These are phyloP conservation scores for Serendipita vermifera DNA, from an alignment of 768 basidiomycete species.

Conservation along the genomic window DNA sequence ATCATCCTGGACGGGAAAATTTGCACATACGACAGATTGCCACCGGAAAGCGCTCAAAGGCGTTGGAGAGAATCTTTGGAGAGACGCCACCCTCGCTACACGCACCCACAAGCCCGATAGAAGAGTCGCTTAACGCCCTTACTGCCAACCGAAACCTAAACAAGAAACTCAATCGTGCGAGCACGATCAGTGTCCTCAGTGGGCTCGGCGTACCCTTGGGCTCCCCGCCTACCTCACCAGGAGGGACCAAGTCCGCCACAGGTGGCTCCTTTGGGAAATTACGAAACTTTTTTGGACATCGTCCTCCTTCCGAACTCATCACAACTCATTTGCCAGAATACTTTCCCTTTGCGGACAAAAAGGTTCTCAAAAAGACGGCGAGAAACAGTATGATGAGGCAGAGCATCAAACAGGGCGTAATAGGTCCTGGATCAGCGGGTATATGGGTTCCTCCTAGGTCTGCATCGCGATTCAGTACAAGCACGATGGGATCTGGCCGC, in stretches of 20 bases:
- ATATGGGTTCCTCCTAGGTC: slow-evolving; percentile 25
- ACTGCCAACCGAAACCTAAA: slow-evolving; percentile 6
- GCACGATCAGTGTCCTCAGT: slow-evolving; percentile 86
- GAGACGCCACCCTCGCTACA: slow-evolving; percentile 28
- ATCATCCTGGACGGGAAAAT: slow-evolving; percentile 65
- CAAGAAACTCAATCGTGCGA: slow-evolving; percentile 70
- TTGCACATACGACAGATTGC: slow-evolving; percentile 52
- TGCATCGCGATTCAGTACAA: slow-evolving; percentile 49
- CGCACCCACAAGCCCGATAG: slow-evolving; percentile 25
- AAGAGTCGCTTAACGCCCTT: background rate
- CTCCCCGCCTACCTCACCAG: slow-evolving; percentile 37
- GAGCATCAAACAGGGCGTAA: slow-evolving; percentile 31
- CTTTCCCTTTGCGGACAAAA: slow-evolving; percentile 90
- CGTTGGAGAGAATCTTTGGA: slow-evolving; percentile 36
- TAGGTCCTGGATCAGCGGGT: slow-evolving; percentile 36
- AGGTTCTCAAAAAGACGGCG: slow-evolving; percentile 75
- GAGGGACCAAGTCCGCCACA: slow-evolving; percentile 10
- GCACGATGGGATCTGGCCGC: slow-evolving; percentile 34
- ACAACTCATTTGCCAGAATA: slow-evolving; percentile 87
- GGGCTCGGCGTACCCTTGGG: slow-evolving; percentile 77
- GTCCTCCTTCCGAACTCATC: slow-evolving; percentile 94
- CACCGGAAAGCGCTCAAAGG: slow-evolving; percentile 30
- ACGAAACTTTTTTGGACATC: slow-evolving; percentile 95
- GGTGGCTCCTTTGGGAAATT: slow-evolving; percentile 33
- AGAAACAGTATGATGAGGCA: slow-evolving; percentile 75